Evolutionary conservation across 257 asterid species (phyloP), one percentile per base, ranked within the genome.

Genomic region (Solanum appendiculatum): DNA sequence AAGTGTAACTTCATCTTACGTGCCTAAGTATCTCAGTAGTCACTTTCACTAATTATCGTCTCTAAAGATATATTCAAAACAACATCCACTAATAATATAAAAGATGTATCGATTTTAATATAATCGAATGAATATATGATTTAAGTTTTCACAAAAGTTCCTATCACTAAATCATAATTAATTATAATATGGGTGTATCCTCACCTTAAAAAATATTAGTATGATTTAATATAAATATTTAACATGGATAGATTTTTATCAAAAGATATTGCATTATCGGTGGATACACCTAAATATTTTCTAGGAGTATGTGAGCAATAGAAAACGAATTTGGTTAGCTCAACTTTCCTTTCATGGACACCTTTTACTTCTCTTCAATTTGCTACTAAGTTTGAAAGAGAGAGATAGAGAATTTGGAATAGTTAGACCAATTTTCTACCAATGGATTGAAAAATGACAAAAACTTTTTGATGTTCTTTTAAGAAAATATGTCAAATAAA

Each of bases 171-270:
- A 6, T 16, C 25, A 6, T 20, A 16, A 18, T 18, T 54, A 54
- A 54, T 18, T 54, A 54, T 54, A 54, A 54, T 18, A 20, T 1
- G 0, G 0, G 10, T 54, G 11, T 20, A 18, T 54, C 10, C 63
- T 23, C 14, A 7, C 12, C 37, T 27, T 13, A 2, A 14, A 11
- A 13, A 66, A 13, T 27, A 66, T 27, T 13, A 12, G 4, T 66
- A 13, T 63, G 1, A 60, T 2, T 25, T 64, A 1, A 64, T 25
- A 64, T 63, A 63, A 63, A 63, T 11, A 25, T 64, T 14, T 0
- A 1, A 7, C 1, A 15, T 0, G 2, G 0, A 14, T 29, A 69
- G 1, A 0, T 8, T 16, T 18, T 29, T 29, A 68, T 31, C 5
- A 68, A 68, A 68, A 1, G 15, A 69, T 16, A 69, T 31, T 69